Evolutionary conservation across 805 yeast genomes (phyloP).

Genomic region (Yarrowia bubula): DNA sequence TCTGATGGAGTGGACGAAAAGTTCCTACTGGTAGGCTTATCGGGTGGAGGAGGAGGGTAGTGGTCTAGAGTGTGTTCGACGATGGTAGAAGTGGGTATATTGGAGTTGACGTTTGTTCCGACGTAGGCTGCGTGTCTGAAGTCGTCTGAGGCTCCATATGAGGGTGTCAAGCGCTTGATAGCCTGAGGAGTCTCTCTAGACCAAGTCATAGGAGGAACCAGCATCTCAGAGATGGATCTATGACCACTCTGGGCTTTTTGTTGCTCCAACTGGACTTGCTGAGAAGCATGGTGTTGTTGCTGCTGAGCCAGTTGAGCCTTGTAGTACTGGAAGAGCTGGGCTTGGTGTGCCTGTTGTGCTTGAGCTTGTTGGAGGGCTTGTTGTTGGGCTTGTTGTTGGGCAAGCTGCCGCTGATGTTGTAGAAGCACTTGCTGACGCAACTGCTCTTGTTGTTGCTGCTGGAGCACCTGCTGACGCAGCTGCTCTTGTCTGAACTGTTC

Average conservation of each 20-base stretch:
- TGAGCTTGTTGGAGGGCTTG: too few species aligned
- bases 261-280: not conserved
- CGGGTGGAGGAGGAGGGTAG: not conserved
- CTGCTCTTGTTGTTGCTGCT: not conserved
- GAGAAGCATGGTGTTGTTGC: not conserved
- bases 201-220: constrained; percentile 1
- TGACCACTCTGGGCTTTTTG: not conserved
- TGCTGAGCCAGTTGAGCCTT: not conserved
- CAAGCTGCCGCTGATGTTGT: not conserved
- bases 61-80: not conserved
- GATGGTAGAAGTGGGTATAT: not conserved
- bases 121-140: too few species aligned
- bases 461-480: not conserved
- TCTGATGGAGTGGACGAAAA: not conserved
- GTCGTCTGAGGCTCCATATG: too few species aligned
- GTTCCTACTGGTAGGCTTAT: too few species aligned
- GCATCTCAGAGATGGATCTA: not conserved
- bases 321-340: not conserved
- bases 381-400: too few species aligned
- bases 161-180: too few species aligned
- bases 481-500: not conserved
- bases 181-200: not conserved
- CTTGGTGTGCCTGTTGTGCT: too few species aligned
- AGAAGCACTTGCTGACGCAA: not conserved
- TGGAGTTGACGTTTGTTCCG: too few species aligned